Percentiles rank a stretch among this genome's conserved stretches.
Evolutionary conservation across 176 grass and related monocot genomes (phyloP).

Genomic region (Oryza meridionalis): DNA sequence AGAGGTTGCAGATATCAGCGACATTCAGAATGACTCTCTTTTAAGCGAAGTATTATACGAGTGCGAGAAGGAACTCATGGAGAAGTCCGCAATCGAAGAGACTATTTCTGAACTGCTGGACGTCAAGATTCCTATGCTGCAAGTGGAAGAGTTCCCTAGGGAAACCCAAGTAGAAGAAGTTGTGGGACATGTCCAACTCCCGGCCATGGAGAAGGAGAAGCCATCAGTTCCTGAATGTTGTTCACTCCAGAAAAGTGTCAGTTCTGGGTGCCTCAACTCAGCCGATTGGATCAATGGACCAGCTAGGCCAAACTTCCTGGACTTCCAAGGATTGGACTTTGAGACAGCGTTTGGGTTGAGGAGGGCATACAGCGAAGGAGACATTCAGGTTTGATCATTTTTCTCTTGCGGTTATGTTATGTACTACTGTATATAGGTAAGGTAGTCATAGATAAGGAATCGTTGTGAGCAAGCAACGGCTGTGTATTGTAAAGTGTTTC

Average conservation of each 20-base stretch:
- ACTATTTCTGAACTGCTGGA: slow-evolving; percentile 82
- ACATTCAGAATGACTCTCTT: slow-evolving; percentile 63
- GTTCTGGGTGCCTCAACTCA: slow-evolving; percentile 82
- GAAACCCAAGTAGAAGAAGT: slow-evolving; percentile 28
- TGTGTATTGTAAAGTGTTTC: background rate
- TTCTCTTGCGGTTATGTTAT: slow-evolving; percentile 4
- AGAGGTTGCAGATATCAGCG: slow-evolving; percentile 45
- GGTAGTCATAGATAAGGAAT: slow-evolving; percentile 27
- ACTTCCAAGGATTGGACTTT: slow-evolving; percentile 82
- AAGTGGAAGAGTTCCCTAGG: slow-evolving; percentile 55
- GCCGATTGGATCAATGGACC: slow-evolving; percentile 64
- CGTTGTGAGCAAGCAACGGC: slow-evolving; percentile 35
- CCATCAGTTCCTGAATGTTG: slow-evolving; percentile 56
- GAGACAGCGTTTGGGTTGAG: slow-evolving; percentile 81
- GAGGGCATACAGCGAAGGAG: slow-evolving; percentile 92
- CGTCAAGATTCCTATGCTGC: slow-evolving; percentile 82
- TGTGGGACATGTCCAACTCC: slow-evolving; percentile 35
- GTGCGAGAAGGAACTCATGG: slow-evolving; percentile 88
- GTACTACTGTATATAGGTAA: background rate
- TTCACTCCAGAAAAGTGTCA: slow-evolving; percentile 86
- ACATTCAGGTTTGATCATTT: slow-evolving; percentile 80
- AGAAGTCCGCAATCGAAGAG: slow-evolving; percentile 82
- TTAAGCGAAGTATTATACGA: slow-evolving; percentile 75
- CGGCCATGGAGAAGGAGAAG: slow-evolving; percentile 37
- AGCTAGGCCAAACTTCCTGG: slow-evolving; percentile 79